phyloP scores from a whole-genome alignment of 2,329 filamentous ascomycete species.

The Drechslerella stenobrocha region DNA sequence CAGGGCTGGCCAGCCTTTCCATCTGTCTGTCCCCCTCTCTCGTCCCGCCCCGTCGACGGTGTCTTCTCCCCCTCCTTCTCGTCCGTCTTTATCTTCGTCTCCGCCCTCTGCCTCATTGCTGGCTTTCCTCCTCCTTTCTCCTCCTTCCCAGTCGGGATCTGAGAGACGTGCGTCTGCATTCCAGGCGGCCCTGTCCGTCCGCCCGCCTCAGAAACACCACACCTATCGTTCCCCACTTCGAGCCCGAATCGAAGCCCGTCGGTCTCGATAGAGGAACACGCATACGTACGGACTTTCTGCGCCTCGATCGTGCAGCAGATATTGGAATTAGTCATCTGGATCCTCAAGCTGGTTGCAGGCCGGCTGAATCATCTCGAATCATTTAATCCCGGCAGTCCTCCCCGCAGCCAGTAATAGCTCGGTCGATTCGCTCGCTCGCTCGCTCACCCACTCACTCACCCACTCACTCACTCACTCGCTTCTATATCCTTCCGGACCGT shows the following conservation, averaged over 20 bases:
- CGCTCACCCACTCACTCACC: no score
- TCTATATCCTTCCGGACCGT: no score
- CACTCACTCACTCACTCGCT: no score
- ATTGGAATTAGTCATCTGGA: constrained; percentile 6
- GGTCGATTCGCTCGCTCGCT: no score
- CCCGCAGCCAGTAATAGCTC: no score
- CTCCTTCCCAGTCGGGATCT: background rate
- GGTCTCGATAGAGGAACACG: background rate
- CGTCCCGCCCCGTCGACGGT: background rate
- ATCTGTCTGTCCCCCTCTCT: no score
- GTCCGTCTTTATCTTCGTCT: background rate
- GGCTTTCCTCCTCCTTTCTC: background rate
- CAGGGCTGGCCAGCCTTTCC: no score
- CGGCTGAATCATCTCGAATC: background rate
- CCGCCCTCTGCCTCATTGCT: background rate
- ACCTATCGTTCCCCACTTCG: background rate
- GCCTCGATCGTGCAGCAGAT: background rate
- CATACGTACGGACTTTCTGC: background rate
- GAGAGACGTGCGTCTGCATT: background rate
- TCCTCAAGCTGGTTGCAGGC: background rate
- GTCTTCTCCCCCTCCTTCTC: background rate
- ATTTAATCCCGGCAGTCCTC: background rate
- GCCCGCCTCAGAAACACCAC: background rate
- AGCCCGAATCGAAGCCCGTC: background rate
- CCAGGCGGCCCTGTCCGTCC: background rate